Conservation (phyloP, 2,329 filamentous ascomycete species). For the Cladosporium sp. region DNA sequence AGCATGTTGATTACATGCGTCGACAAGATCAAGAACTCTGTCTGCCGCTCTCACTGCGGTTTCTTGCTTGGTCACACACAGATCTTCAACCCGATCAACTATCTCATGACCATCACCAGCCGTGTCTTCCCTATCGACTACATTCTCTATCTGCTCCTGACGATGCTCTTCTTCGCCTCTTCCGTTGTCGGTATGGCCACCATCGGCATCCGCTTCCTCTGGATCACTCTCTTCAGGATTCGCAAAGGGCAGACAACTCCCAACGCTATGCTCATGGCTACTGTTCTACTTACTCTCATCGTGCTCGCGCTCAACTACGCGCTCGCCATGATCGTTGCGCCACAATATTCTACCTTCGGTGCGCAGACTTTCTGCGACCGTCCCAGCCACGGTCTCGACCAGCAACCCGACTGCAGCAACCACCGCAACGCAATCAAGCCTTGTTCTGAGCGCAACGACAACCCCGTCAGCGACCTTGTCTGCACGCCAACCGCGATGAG, state of each 20-base stretch:
- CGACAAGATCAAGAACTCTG: slow-evolving; percentile 93
- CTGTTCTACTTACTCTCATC: slow-evolving; percentile 86
- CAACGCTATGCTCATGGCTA: slow-evolving; percentile 87
- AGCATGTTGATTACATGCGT: slow-evolving; percentile 95
- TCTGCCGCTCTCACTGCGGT: slow-evolving; percentile 87
- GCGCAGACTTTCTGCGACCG: slow-evolving; percentile 92
- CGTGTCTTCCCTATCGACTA: slow-evolving; percentile 91
- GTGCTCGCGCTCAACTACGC: slow-evolving; percentile 91
- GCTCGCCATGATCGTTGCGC: slow-evolving; percentile 88
- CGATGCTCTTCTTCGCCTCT: slow-evolving; percentile 84
- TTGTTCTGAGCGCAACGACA: slow-evolving; percentile 76
- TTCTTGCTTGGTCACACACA: slow-evolving; percentile 88
- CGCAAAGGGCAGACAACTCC: slow-evolving; percentile 85
- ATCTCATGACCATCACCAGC: slow-evolving; percentile 77
- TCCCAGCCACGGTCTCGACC: slow-evolving; percentile 61
- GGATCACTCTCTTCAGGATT: slow-evolving; percentile 91
- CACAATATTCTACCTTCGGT: slow-evolving; percentile 91
- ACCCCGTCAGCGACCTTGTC: slow-evolving; percentile 71
- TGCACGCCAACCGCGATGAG: slow-evolving; percentile 92
- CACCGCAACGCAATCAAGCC: slow-evolving; percentile 72
- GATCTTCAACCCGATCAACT: slow-evolving; percentile 94
- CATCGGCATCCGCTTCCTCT: slow-evolving; percentile 92
- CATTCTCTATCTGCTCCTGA: slow-evolving; percentile 78
- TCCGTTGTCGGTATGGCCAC: slow-evolving; percentile 83
- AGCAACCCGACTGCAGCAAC: slow-evolving; percentile 73